Conservation (phyloP, 192 early-diverging fungal genomes). For the Umbelopsis isabellina region DNA sequence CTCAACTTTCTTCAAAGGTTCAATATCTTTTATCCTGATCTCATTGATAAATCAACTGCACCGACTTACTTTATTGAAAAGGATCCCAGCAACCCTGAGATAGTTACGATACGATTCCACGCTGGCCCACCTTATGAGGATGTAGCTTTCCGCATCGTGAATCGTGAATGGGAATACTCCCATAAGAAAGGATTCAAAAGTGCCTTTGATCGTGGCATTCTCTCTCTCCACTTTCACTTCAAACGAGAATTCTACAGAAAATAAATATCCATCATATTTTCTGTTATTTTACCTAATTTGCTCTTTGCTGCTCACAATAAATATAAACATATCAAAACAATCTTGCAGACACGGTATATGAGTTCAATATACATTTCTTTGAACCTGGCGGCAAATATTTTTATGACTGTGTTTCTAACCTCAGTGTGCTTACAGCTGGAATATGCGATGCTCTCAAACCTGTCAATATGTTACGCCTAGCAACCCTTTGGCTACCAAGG, state of each 20-base stretch:
- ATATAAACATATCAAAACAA: too few species aligned
- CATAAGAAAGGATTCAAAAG: slow-evolving; percentile 86
- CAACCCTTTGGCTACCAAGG: too few species aligned
- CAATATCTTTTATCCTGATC: slow-evolving; percentile 98
- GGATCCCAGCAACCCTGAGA: slow-evolving; percentile 77
- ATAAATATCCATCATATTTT: slow-evolving; percentile 39
- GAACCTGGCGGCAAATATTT: too few species aligned
- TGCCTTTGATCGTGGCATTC: slow-evolving; percentile 79
- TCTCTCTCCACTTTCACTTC: slow-evolving; percentile 84
- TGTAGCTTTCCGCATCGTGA: slow-evolving; percentile 95
- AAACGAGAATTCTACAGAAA: slow-evolving; percentile 81
- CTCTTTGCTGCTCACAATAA: too few species aligned
- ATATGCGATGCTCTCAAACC: too few species aligned
- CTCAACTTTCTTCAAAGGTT: slow-evolving; percentile 47
- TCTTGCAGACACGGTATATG: too few species aligned
- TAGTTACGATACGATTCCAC: slow-evolving; percentile 84
- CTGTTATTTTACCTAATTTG: background rate
- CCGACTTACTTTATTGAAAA: slow-evolving; percentile 87
- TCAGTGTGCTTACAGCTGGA: too few species aligned
- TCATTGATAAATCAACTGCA: slow-evolving; percentile 89
- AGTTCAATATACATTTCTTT: too few species aligned
- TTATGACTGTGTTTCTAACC: too few species aligned
- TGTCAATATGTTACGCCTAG: too few species aligned
- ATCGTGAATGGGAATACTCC: slow-evolving; percentile 93
- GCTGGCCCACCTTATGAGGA: slow-evolving; percentile 96